These are phyloP conservation scores for Kwoniella bestiolae DNA, from an alignment of 768 basidiomycete species.

Conservation along the genomic window DNA sequence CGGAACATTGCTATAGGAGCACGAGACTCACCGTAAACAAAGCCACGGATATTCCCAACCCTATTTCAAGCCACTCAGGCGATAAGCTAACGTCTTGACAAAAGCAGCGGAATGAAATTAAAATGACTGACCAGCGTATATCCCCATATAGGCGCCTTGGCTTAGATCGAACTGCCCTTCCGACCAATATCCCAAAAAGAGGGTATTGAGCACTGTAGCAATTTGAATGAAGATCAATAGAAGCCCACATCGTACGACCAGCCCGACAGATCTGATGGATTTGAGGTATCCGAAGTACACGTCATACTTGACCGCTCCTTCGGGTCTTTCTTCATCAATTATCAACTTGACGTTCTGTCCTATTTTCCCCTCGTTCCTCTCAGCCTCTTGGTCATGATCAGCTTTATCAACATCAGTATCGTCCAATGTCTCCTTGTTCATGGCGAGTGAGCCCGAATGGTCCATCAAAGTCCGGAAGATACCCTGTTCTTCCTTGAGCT, in stretches of 20 bases:
- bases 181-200: conserved; percentile 80
- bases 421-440: background rate
- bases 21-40: conserved; percentile 25
- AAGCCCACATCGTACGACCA: conserved; percentile 60
- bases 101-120: no score
- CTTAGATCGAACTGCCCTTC: conserved; percentile 63
- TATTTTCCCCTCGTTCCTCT: background rate
- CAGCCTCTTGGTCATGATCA: background rate
- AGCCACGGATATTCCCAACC: conserved; percentile 36
- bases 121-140: conserved; percentile 60
- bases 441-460: no score
- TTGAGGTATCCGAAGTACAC: conserved; percentile 59
- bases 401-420: background rate
- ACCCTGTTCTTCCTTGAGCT: background rate
- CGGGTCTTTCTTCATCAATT: background rate
- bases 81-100: no score
- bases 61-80: conserved; percentile 11
- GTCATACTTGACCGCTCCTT: background rate
- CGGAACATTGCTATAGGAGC: no score
- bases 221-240: conserved; percentile 63
- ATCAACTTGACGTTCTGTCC: background rate
- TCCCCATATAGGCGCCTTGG: conserved; percentile 70
- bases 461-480: background rate
- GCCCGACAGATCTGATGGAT: no score
- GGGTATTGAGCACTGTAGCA: conserved; percentile 66